These are phyloP conservation scores for Leavenworthia alabamica DNA, from an alignment of 345 rosid species.

Conservation along the genomic window DNA sequence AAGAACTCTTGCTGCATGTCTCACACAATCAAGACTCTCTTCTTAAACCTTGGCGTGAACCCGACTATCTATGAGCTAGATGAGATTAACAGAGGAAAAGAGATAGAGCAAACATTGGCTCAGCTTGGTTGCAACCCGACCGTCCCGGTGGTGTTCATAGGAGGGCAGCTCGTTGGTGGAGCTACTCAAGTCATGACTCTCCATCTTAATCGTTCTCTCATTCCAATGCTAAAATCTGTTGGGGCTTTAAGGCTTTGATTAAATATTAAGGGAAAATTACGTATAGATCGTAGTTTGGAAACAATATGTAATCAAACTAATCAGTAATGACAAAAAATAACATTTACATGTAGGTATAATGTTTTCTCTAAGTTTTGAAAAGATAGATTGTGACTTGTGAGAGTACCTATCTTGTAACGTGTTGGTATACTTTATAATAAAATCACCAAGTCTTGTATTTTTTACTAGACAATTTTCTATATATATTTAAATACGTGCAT, in stretches of 20 bases:
- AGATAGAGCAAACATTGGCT: conserved; percentile 63
- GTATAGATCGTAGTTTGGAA: not conserved
- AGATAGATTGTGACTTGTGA: not conserved
- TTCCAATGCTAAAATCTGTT: conserved; percentile 58
- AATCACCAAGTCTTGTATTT: not conserved
- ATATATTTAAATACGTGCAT: no score
- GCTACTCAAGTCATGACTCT: conserved; percentile 75
- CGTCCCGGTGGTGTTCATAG: conserved; percentile 69
- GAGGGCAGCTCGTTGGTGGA: conserved; percentile 79
- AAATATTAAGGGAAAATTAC: not conserved
- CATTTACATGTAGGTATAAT: not conserved
- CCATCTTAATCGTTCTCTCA: conserved; percentile 64
- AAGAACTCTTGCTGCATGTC: conserved; percentile 71
- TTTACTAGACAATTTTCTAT: no score
- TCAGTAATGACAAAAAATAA: not conserved
- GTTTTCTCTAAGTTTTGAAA: not conserved
- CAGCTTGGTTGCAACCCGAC: conserved; percentile 64
- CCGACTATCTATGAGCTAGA: conserved; percentile 64
- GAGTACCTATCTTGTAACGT: not conserved
- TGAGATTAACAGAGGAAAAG: conserved; percentile 52
- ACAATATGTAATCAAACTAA: not conserved
- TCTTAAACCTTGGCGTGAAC: conserved; percentile 64
- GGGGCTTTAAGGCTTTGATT: conserved; percentile 74
- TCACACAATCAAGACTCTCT: conserved; percentile 62
- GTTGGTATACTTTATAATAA: not conserved